Evolutionary conservation across 305 asterid species (phyloP), one percentile per base, ranked within the genome.

Genomic region (Fraxinus nigra): DNA sequence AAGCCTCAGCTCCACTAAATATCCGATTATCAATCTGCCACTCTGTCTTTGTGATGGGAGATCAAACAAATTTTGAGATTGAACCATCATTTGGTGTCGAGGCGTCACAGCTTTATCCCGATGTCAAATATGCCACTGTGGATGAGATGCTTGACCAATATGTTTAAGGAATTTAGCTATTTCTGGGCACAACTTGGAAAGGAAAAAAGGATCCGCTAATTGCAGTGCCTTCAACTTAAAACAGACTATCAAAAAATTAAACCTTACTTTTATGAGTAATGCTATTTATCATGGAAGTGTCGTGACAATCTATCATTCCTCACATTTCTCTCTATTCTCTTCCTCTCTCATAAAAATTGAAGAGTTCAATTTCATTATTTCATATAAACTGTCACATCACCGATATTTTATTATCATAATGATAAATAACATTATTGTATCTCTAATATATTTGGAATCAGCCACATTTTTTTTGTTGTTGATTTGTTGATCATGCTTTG

Each of bases 51-150:
- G 87, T 90, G 28, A 86, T 80, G 84, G 93, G 94, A 28, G 90
- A 89, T 83, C 89, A 88, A 1, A 82, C 93, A 28, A 89, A 89
- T 82, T 92, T 87, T 65, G 91, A 86, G 82, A 85, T 89, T 10
- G 87, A 87, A 59, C 82, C 93, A 0, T 83, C 90, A 3, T 79
- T 87, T n/a, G 93, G 93, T 8, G 88, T 89, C 32, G 93, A 90
- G 83, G 90, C 92, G 0, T 85, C 89, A 0, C 85, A 88, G 86
- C 85, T 89, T 16, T 92, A 91, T 84, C 94, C 92, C 0, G 90
- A 90, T 46, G 88, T 88, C 33, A 82, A 85, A 51, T 88, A 86
- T 59, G 81, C 88, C 11, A 85, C 92, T 0, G 88, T 87, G 38
- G 90, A 90, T 76, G 91, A 89, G 72, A 86, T 85, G 87, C 90